A percentile compares a stretch with the other conserved stretches of the same genome.
Evolutionary conservation across 2,329 filamentous ascomycete species (phyloP).

Genomic region (Hypocrella siamensis): DNA sequence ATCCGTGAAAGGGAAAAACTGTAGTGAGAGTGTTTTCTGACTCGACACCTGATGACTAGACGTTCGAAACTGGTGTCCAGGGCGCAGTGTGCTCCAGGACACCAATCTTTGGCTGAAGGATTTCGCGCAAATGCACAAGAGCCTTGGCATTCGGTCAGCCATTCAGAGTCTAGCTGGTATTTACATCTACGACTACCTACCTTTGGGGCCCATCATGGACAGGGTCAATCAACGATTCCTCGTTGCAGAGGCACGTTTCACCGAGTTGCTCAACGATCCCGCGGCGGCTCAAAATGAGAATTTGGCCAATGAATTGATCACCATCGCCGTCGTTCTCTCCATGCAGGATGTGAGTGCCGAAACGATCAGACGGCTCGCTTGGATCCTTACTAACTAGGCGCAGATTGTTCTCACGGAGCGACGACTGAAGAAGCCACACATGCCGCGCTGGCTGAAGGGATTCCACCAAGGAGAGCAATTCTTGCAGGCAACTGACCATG

Average conservation of each 20-base stretch:
- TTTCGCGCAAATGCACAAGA: slow-evolving; percentile 21
- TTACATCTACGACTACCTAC: slow-evolving; percentile 24
- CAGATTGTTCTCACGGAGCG: slow-evolving; percentile 22
- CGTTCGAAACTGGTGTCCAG: slow-evolving; percentile 23
- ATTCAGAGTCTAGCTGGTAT: slow-evolving; percentile 24
- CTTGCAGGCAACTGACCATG: slow-evolving; percentile 18
- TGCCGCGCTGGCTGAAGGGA: slow-evolving; percentile 22
- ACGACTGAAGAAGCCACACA: slow-evolving; percentile 14
- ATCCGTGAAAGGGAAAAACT: too few relatives aligned
- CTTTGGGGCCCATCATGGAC: slow-evolving; percentile 13
- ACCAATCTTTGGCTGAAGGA: slow-evolving; percentile 25
- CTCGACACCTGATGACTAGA: slow-evolving; percentile 13
- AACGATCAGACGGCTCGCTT: too few relatives aligned
- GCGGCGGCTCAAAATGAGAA: slow-evolving; percentile 8
- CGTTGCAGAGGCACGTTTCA: slow-evolving; percentile 15
- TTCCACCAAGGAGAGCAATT: slow-evolving; percentile 19
- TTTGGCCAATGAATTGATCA: slow-evolving; percentile 17
- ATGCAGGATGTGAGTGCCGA: slow-evolving; percentile 23
- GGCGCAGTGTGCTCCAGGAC: slow-evolving; percentile 19
- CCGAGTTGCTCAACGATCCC: slow-evolving; percentile 11
- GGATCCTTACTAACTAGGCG: not conserved
- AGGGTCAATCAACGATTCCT: slow-evolving; percentile 18
- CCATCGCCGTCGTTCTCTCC: slow-evolving; percentile 20
- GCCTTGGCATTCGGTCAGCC: slow-evolving; percentile 17
- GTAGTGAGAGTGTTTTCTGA: too few relatives aligned